Percentiles rank a stretch among this genome's conserved stretches.
phyloP scores from a whole-genome alignment of 768 basidiomycete genomes.

The Pleurotus sapidus region DNA sequence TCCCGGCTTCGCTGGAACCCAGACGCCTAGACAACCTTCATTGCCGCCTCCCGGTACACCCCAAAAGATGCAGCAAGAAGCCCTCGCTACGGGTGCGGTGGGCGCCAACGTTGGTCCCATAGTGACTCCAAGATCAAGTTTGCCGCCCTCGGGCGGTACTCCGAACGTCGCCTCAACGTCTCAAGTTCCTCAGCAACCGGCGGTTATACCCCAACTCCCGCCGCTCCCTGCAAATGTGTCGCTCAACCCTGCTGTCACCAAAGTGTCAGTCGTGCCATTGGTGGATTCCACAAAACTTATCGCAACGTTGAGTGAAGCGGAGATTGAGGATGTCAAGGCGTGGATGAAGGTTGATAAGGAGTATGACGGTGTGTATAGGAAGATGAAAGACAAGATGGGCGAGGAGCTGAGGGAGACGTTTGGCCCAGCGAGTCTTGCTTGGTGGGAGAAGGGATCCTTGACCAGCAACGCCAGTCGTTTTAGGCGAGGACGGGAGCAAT shows the following conservation, averaged over 20 bases:
- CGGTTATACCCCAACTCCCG: slow-evolving; percentile 29
- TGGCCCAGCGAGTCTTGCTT: slow-evolving; percentile 38
- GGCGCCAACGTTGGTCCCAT: neutral
- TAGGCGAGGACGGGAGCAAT: slow-evolving; percentile 39
- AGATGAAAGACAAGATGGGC: slow-evolving; percentile 49
- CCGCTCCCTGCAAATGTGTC: slow-evolving; percentile 39
- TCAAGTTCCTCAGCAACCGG: slow-evolving; percentile 11
- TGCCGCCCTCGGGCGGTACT: slow-evolving; percentile 9
- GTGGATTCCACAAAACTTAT: slow-evolving; percentile 49
- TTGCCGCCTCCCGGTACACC: slow-evolving; percentile 3
- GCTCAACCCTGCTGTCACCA: slow-evolving; percentile 57
- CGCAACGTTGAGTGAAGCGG: slow-evolving; percentile 45
- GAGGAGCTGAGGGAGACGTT: slow-evolving; percentile 48
- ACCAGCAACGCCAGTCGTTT: slow-evolving; percentile 33
- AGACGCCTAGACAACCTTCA: slow-evolving; percentile 4
- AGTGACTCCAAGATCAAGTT: neutral
- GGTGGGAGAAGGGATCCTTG: slow-evolving; percentile 63
- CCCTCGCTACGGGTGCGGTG: neutral
- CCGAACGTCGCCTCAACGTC: slow-evolving; percentile 10
- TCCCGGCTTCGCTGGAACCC: neutral
- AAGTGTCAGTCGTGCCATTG: slow-evolving; percentile 60
- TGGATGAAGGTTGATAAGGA: slow-evolving; percentile 67
- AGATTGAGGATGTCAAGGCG: slow-evolving; percentile 49
- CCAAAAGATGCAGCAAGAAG: neutral
- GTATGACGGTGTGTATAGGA: slow-evolving; percentile 47